Evolutionary conservation across 2,329 filamentous ascomycete genomes (phyloP), one percentile per base, ranked within the genome.

Genomic region (Phialophora chinensis): DNA sequence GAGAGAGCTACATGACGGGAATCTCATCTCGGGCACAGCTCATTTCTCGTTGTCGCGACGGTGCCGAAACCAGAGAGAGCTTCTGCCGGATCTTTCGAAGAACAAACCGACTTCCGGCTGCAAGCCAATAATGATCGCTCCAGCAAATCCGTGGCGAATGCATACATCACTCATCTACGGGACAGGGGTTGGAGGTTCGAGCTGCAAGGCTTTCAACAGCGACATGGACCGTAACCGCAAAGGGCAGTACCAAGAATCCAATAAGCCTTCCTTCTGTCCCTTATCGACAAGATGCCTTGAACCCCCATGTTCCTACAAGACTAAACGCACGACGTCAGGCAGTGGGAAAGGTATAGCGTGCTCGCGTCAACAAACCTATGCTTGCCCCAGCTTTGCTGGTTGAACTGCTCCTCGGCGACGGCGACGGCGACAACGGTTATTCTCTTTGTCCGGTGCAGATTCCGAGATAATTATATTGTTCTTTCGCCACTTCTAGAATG

Each of bases 401-500:
- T 17, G 44, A n/a, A n/a, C 44, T 11, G 31, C 10, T 33, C 31
- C 31, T 33, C 33, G 33, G 10, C 2, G 33, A 10, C 33, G 33
- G 35, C 8, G 33, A 10, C 33, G 33, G 35, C 35, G 35, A 17
- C 35, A 7, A 17, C 35, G 47, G n/a, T 25, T 50, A 10, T 27
- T 23, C 12, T 27, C 17, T 50, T 17, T 11, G 47, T 14, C 47
- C 47, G 20, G 5, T 52, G 49, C 49, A 52, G 49, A 52, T 52
- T 1, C 49, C 14, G 49, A 52, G 49, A 23, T 11, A 11, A 11
- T 11, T 35, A 52, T 25, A 11, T 52, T 52, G 49, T 52, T 52
- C 49, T 52, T 27, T 23, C 49, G 49, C 49, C 49, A 52, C 49
- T 52, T 52, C 25, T n/a, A 23, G 12, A 27, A 52, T 11, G 49